Conservation (phyloP, 1,139 yeast genomes). For the Blastobotrys capitulatus region DNA sequence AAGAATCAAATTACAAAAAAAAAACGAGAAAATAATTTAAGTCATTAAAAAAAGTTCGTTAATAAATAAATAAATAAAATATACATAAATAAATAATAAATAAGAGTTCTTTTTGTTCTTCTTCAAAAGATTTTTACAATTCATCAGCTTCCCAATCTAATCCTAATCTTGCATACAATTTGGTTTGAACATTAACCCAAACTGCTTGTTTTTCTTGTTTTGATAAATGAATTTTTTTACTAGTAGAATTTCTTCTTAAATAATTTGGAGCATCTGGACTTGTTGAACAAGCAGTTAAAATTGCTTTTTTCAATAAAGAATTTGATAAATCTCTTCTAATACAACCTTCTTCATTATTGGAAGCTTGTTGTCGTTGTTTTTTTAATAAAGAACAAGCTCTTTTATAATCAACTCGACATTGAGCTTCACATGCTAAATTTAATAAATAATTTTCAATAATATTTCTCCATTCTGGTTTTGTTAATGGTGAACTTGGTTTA, state of each 20-base stretch:
- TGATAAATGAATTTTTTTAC: constrained; percentile 34
- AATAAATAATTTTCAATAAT: constrained; percentile 59
- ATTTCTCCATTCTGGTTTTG: constrained; percentile 60
- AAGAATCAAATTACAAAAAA: no score
- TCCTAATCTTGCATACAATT: constrained; percentile 50
- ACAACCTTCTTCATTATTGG: not conserved
- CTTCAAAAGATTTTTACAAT: no score
- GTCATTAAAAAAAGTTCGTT: not conserved
- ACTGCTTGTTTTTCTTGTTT: constrained; percentile 50
- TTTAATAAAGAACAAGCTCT: constrained; percentile 39
- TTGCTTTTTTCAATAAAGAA: constrained; percentile 29
- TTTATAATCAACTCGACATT: constrained; percentile 56
- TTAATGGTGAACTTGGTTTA: constrained; percentile 15
- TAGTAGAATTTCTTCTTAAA: constrained; percentile 11
- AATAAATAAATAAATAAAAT: constrained; percentile 2
- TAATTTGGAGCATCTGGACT: constrained; percentile 28
- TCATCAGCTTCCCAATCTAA: constrained; percentile 56
- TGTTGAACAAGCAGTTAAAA: constrained; percentile 27
- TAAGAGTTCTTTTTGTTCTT: no score
- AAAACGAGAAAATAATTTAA: not conserved
- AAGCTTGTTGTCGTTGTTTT: constrained; percentile 34
- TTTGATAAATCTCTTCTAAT: constrained; percentile 14
- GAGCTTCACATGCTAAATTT: constrained; percentile 63
- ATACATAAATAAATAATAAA: not conserved
- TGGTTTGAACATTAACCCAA: constrained; percentile 57